Evolutionary conservation across 768 basidiomycete species (phyloP), one percentile per base, ranked within the genome.

Genomic region (Tulasnella sp.): DNA sequence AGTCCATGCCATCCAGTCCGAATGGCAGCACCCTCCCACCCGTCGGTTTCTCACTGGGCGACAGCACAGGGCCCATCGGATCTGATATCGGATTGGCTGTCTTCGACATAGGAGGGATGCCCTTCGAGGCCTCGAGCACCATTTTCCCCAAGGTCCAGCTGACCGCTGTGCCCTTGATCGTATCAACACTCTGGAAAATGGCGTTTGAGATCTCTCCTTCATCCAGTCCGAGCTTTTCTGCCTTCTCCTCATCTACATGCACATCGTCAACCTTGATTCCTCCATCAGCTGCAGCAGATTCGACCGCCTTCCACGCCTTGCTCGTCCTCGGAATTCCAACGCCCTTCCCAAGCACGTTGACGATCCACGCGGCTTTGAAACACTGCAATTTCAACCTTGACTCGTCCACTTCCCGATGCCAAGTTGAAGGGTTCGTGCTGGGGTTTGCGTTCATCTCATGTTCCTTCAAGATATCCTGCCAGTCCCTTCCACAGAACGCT

Each of bases 101-200:
- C 56, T 75, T 76, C 17, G 70, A 64, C 44, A 76, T 72, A 5
- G 77, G 69, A 3, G 80, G 79, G 5, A 92, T 80, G 69, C 88
- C 88, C 64, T 87, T 88, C 74, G 89, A 92, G 26, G 96, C 96
- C 72, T 98, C 95, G 26, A 97, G 78, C 0, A 98, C 95, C 94
- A 98, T 98, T 71, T 97, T 98, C 26, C 96, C 96, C 32, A 98
- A 77, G 3, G 96, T 97, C 96, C 96, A 99, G 66, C 83, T 91
- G 67, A 99, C 91, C 45, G 93, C 91, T 41, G 95, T 90, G 67
- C 88, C 89, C 34, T 83, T 85, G 29, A 99, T 86, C n/a, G 83
- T 80, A 69, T 97, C 91, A 72, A 94, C 75, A 42, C 86, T 89
- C 72, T 97, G 96, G 73, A 99, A 97, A n/a, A 80, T 75, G 7